These are phyloP conservation scores for Suzukiozyma palmioleophila DNA, from an alignment of 1,139 yeast genomes.

Conservation along the genomic window DNA sequence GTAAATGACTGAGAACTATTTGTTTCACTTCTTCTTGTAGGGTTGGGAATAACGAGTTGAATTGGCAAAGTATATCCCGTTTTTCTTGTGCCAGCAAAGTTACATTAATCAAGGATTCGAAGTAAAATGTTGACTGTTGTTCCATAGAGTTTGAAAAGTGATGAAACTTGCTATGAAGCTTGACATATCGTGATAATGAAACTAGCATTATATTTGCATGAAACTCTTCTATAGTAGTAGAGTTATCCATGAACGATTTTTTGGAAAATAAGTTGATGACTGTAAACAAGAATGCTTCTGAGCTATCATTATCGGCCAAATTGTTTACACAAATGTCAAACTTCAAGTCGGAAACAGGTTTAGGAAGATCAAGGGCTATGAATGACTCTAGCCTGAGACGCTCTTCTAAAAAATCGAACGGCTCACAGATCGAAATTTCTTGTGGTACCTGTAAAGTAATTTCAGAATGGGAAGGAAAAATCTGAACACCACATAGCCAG, in stretches of 20 bases:
- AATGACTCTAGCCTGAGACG: neutral
- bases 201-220: neutral
- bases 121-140: neutral
- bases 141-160: slow-evolving; percentile 2
- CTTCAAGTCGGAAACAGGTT: neutral
- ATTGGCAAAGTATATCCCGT: neutral
- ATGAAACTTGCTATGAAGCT: neutral
- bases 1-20: neutral
- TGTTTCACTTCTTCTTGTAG: neutral
- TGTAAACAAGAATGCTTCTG: neutral
- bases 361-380: neutral
- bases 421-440: neutral
- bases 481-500: slow-evolving; percentile 37
- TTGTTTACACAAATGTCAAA: neutral
- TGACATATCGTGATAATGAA: neutral
- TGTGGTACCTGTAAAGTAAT: neutral
- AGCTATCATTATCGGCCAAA: neutral
- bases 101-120: neutral
- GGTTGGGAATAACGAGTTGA: neutral
- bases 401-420: neutral
- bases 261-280: neutral
- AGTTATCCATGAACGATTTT: neutral
- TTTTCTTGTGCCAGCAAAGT: neutral
- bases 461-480: neutral
- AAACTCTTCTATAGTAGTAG: neutral